Base-by-base conservation (phyloP, 805 yeast species). In the Blastobotrys americana region DNA sequence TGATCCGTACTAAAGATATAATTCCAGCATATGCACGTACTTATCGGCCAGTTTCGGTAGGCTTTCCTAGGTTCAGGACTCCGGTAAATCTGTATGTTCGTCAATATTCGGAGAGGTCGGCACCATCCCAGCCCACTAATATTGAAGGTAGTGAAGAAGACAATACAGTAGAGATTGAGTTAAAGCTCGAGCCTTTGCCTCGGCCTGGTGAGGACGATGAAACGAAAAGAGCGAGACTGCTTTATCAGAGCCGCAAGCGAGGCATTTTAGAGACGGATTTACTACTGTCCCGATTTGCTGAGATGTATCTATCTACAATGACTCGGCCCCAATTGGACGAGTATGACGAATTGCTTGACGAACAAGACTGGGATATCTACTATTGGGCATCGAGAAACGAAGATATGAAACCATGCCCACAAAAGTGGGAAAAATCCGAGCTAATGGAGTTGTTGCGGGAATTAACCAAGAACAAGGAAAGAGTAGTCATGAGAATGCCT, bases 321-420 rank as follows among this genome's bases (percentile, higher is more conserved):
- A 69, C 73, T 9, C 64, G 68, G 48, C 81, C 72, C 44, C 83
- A 87, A 65, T 69, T 93, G 43, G 82, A 78, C 39, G 97, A 93
- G 63, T 93, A 86, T 63, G 97, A 90, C 59, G 37, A 52, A 44
- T 48, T 93, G 46, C 72, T 93, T 59, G 95, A 93, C 63, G 95
- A 90, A 65, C 77, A 90, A n/a, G 98, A 93, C 65, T 93, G 98
- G 98, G 98, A 93, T 64, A 89, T 93, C 49, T 93, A 86, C 65
- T 93, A 93, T 68, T 90, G 98, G 98, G 95, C 95, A 20, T 87
- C 97, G 2, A 77, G 76, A 53, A 86, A 89, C 62, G 55, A 58
- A 20, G 79, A 77, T 28, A 78, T 84, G 16, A 84, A 89, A 39
- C 95, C 95, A 10, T 71, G 90, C 51, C 97, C 97, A 13, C 87